Base-by-base conservation (phyloP, 345 rosid genomes). In the Moricandia arvensis region DNA sequence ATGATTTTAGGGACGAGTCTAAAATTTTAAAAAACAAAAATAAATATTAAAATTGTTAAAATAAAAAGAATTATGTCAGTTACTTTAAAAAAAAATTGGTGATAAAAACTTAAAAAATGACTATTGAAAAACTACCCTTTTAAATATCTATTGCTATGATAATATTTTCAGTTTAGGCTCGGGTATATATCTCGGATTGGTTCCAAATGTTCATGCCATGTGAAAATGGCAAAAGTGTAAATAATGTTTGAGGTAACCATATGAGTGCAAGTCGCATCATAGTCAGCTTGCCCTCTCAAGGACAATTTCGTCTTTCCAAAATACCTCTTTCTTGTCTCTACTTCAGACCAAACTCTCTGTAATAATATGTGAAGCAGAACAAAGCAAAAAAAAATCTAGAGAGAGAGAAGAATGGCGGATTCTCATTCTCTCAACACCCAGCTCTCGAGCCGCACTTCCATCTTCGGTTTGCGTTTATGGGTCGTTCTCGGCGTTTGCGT, bases 401-500 rank as follows among this genome's bases (percentile, higher is more conserved):
- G 31, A 29, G 47, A 15, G 57, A 35, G 21, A 54, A 35, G 2
- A 24, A 89, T 93, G 98, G 85, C 96, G 81, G 86, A 75, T 74
- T 81, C 84, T 75, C 82, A 89, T 26, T 88, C 87, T 74, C 74
- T 91, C 59, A 89, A 88, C 87, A 86, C 82, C 80, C 79, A 85
- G 80, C 85, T 94, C 53, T 90, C 96, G 0, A 86, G 74, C 69
- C 81, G 58, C 41, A 90, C 97, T 21, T 90, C 87, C 49, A 84
- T 91, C 38, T 87, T 91, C 41, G 90, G 89, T 33, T 75, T 89
- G 31, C 89, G 93, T 62, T 68, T 91, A 63, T 90, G 98, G 97
- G 88, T 90, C 0, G 91, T 91, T 9, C 87, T 88, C 64, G 95
- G 98, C 38, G 82, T 94, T 45, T 88, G 93, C 73, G 96, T 91